Evolutionary conservation across 768 basidiomycete species (phyloP).

Genomic region (Amanita subjunquillea): DNA sequence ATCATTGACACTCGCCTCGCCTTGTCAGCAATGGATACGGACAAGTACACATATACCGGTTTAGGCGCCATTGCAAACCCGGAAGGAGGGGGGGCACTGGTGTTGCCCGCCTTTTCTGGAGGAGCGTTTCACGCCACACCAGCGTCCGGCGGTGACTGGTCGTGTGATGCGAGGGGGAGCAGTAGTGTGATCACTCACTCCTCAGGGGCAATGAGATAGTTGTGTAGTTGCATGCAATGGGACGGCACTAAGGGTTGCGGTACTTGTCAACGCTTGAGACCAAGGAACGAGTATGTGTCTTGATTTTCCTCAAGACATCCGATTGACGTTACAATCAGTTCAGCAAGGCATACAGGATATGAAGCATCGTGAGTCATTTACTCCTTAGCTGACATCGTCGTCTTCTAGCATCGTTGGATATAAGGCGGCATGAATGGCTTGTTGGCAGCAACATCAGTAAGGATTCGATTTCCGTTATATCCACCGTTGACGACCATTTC

Average conservation of each 20-base stretch:
- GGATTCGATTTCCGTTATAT: too few species aligned
- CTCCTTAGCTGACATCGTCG: too few species aligned
- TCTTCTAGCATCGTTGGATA: too few species aligned
- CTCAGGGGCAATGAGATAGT: background rate
- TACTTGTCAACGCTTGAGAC: background rate
- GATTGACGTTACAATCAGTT: too few species aligned
- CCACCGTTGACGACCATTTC: too few species aligned
- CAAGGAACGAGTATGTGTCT: background rate
- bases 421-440: too few species aligned
- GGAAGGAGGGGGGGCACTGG: slow-evolving; percentile 1
- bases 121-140: background rate
- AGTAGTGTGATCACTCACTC: slow-evolving; percentile 3
- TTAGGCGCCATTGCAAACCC: background rate
- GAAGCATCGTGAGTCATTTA: too few species aligned
- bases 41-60: background rate
- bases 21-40: background rate
- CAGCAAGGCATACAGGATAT: too few species aligned
- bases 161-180: slow-evolving; percentile 1
- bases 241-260: background rate
- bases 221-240: background rate
- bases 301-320: too few species aligned
- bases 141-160: background rate
- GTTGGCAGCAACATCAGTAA: too few species aligned
- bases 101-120: background rate
- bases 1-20: background rate